A percentile compares a stretch with the other conserved stretches of the same genome.
Evolutionary conservation across 805 yeast genomes (phyloP).

Genomic region (Kazachstania viticola): DNA sequence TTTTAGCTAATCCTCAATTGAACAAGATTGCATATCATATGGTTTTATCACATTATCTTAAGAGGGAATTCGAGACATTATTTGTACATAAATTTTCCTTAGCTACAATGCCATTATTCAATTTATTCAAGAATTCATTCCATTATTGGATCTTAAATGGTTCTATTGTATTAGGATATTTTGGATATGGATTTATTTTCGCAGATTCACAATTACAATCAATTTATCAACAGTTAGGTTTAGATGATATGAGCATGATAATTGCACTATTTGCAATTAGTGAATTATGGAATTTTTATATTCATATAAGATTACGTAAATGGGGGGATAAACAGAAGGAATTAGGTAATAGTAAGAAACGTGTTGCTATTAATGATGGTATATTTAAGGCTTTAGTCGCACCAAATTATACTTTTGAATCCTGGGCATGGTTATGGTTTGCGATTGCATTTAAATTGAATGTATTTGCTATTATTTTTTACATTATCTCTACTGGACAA

Average conservation of each 20-base stretch:
- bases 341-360: constrained; percentile 24
- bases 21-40: constrained; percentile 30
- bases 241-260: constrained; percentile 20
- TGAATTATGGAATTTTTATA: constrained; percentile 60
- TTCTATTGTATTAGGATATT: constrained; percentile 37
- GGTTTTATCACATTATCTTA: constrained; percentile 64
- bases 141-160: constrained; percentile 96
- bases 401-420: constrained; percentile 91
- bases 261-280: constrained; percentile 41
- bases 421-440: constrained; percentile 59
- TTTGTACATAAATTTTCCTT: constrained; percentile 77
- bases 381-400: constrained; percentile 73
- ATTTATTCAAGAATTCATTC: constrained; percentile 75
- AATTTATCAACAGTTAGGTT: constrained; percentile 8
- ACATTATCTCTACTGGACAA: constrained; percentile 59
- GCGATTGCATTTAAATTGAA: constrained; percentile 60
- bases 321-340: constrained; percentile 30
- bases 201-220: constrained; percentile 9
- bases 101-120: constrained; percentile 85
- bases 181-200: constrained; percentile 34
- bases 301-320: constrained; percentile 58
- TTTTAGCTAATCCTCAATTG: constrained; percentile 13
- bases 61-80: constrained; percentile 81
- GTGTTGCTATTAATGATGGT: constrained; percentile 56
- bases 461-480: constrained; percentile 64